phyloP scores from a whole-genome alignment of 805 yeast species.

The Yamadazyma laniorum region DNA sequence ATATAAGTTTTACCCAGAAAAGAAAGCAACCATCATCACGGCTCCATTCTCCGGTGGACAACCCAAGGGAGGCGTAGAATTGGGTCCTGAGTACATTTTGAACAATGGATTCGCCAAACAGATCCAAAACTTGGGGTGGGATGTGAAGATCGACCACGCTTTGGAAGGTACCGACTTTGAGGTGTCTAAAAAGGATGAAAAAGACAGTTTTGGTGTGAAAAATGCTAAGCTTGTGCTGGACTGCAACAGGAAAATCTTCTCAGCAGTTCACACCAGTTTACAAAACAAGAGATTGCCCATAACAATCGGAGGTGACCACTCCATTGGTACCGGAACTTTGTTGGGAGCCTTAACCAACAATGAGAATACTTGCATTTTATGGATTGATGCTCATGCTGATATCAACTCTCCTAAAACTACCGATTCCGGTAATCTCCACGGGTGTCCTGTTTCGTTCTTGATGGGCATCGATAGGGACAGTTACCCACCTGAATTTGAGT shows the following conservation, averaged over 20 bases:
- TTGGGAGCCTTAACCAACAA: constrained; percentile 73
- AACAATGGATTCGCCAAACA: constrained; percentile 68
- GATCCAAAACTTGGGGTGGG: constrained; percentile 73
- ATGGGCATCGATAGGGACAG: constrained; percentile 71
- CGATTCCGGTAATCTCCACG: constrained; percentile 88
- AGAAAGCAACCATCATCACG: constrained; percentile 64
- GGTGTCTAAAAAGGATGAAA: constrained; percentile 42
- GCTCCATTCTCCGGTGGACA: constrained; percentile 98
- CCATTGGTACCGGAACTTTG: constrained; percentile 91
- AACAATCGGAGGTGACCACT: constrained; percentile 95
- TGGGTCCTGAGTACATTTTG: constrained; percentile 82
- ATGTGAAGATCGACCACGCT: constrained; percentile 51
- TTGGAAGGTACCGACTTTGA: constrained; percentile 48
- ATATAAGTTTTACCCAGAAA: constrained; percentile 55
- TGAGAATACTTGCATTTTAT: constrained; percentile 86
- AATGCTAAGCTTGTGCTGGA: constrained; percentile 76
- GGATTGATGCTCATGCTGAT: constrained; percentile 99
- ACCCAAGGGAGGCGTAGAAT: constrained; percentile 88
- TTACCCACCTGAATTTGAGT: constrained; percentile 71
- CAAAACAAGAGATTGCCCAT: constrained; percentile 57
- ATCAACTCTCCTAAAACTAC: constrained; percentile 85
- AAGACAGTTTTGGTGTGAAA: constrained; percentile 54
- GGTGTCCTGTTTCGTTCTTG: constrained; percentile 91
- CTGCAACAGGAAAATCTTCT: constrained; percentile 62
- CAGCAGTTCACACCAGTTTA: constrained; percentile 55